A percentile compares a stretch with the other conserved stretches of the same genome.
These are phyloP conservation scores for Sambucus nigra DNA, from an alignment of 129 eudicot species.

Conservation along the genomic window DNA sequence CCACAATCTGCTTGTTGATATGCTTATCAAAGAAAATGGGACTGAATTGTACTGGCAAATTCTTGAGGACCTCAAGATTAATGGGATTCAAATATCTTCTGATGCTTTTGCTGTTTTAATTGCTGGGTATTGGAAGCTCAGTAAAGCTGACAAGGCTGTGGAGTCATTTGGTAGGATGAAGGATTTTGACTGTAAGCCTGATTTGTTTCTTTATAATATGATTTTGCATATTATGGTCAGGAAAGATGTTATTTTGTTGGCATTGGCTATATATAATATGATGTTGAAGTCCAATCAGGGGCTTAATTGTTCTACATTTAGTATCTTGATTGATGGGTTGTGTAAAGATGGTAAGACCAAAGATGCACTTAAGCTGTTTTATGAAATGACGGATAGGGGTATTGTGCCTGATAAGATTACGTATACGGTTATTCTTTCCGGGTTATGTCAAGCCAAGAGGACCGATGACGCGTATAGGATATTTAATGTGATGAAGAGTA, in stretches of 20 bases:
- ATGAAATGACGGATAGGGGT: constrained; percentile 64
- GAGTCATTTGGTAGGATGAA: constrained; percentile 66
- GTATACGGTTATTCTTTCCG: constrained; percentile 46
- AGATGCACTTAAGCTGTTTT: constrained; percentile 48
- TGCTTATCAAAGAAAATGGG: constrained; percentile 15
- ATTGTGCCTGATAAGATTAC: constrained; percentile 49
- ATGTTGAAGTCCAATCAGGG: constrained; percentile 58
- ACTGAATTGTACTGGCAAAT: constrained; percentile 46
- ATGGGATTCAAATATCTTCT: constrained; percentile 12
- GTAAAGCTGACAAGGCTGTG: constrained; percentile 43
- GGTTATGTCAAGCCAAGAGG: constrained; percentile 63
- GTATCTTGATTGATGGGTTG: constrained; percentile 71
- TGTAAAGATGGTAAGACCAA: constrained; percentile 47
- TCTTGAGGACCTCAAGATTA: constrained; percentile 33
- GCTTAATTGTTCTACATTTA: constrained; percentile 50
- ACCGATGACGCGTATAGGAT: constrained; percentile 46
- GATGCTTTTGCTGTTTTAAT: constrained; percentile 50
- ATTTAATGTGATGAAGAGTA: constrained; percentile 47
- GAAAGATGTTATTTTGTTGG: constrained; percentile 47
- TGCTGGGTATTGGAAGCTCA: constrained; percentile 42
- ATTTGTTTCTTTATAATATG: constrained; percentile 41
- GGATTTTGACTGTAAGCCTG: constrained; percentile 45
- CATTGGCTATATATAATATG: constrained; percentile 55
- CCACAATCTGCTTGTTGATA: constrained; percentile 17
- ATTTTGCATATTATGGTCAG: constrained; percentile 44